phyloP scores from a whole-genome alignment of 768 basidiomycete species.

The Leucosporidium creatinivorum region DNA sequence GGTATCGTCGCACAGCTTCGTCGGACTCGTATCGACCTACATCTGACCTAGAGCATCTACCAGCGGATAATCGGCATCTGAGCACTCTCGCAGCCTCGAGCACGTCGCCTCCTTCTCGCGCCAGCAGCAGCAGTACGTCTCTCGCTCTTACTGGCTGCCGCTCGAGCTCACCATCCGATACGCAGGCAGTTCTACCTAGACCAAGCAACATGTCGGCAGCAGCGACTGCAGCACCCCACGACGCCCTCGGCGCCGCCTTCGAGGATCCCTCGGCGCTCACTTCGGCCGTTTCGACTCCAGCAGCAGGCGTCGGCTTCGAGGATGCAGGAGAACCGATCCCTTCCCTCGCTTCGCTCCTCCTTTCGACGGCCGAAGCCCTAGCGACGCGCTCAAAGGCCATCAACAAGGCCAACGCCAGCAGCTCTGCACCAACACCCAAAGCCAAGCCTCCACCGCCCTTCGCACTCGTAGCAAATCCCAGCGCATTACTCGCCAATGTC shows the following conservation, averaged over 20 bases:
- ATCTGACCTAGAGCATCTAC: too few species aligned
- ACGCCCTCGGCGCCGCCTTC: neutral
- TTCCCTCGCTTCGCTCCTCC: slow-evolving; percentile 26
- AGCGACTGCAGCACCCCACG: neutral
- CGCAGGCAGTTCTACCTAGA: neutral
- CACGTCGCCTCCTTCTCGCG: too few species aligned
- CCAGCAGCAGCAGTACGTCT: too few species aligned
- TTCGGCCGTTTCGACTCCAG: neutral
- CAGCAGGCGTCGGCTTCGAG: neutral
- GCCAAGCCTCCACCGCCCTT: neutral
- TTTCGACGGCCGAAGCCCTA: slow-evolving; percentile 27
- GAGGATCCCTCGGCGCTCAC: neutral
- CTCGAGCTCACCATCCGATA: neutral
- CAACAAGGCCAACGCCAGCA: neutral
- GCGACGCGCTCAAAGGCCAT: neutral
- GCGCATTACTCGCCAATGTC: neutral
- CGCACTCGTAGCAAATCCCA: neutral
- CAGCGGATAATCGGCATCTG: too few species aligned
- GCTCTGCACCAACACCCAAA: neutral
- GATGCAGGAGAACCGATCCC: slow-evolving; percentile 6
- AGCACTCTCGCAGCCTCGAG: too few species aligned
- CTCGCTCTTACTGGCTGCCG: neutral
- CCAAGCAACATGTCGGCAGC: neutral
- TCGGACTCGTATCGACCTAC: neutral
- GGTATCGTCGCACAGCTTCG: neutral